Percentiles rank a stretch among this genome's conserved stretches.
Conservation (phyloP, 169 alveolate genomes). For the Cyclospora cayetanensis region DNA sequence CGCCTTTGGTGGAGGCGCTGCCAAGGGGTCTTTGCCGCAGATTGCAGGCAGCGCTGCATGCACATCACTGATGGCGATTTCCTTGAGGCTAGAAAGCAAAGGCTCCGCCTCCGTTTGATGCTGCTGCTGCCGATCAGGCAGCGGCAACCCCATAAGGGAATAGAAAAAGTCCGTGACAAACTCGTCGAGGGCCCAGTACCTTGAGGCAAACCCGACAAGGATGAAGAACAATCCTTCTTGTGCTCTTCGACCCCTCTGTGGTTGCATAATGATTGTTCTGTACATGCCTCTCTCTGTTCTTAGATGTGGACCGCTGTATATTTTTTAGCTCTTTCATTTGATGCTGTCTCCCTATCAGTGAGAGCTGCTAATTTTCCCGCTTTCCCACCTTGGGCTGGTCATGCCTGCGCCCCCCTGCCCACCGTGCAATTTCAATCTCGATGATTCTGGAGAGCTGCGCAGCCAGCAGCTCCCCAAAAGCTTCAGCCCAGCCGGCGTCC, state of each 20-base stretch:
- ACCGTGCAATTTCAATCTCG: neutral
- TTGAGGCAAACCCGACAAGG: neutral
- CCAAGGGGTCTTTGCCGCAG: neutral
- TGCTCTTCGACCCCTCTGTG: neutral
- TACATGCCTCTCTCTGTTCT: too few species aligned
- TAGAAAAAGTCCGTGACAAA: slow-evolving; percentile 44
- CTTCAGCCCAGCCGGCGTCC: neutral
- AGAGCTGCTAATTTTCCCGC: neutral
- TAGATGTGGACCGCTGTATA: too few species aligned
- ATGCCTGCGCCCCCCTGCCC: too few species aligned
- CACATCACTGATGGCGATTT: neutral
- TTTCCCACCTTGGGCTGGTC: neutral
- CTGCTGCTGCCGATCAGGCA: neutral
- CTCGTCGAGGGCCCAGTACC: slow-evolving; percentile 37
- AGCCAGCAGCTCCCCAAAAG: neutral
- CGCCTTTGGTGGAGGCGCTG: too few species aligned
- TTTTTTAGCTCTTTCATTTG: neutral
- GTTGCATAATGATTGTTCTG: neutral
- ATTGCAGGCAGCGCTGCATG: neutral
- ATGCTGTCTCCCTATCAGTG: neutral
- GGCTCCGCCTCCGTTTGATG: neutral
- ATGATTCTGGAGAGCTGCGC: neutral
- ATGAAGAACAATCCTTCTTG: neutral
- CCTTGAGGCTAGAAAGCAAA: neutral
- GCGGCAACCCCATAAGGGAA: neutral